Evolutionary conservation across 1,284 basidiomycete genomes (phyloP).

Genomic region (Inonotus hispidus): DNA sequence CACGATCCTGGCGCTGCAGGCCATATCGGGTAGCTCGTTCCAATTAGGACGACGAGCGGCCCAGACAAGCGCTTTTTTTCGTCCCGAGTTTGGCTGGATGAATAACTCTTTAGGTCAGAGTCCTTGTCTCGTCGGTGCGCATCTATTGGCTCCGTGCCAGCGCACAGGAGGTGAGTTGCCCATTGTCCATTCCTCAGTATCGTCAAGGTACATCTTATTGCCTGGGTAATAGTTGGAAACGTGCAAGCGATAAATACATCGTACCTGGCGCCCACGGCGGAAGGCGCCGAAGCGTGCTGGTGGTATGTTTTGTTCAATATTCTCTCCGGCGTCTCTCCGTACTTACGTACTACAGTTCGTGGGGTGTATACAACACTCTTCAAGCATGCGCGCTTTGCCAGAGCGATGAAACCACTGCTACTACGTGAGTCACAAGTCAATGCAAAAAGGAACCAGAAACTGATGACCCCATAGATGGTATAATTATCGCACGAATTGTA

Average conservation of each 20-base stretch:
- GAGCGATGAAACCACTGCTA: background rate
- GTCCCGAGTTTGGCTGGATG: background rate
- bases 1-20: background rate
- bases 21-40: background rate
- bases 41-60: background rate
- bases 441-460: background rate
- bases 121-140: background rate
- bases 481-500: constrained; percentile 5
- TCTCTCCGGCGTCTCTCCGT: no score
- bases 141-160: background rate
- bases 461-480: constrained; percentile 8
- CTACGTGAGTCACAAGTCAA: background rate
- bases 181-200: background rate
- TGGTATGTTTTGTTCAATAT: background rate
- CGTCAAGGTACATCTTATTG: background rate
- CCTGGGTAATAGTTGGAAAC: background rate
- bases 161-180: background rate
- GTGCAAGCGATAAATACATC: background rate
- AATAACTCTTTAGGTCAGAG: background rate
- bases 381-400: constrained; percentile 17
- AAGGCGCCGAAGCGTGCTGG: background rate
- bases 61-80: background rate
- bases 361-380: constrained; percentile 16
- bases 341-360: background rate
- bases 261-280: background rate